These are phyloP conservation scores for Ambrosia hybrid DNA, from an alignment of 140 eudicot genomes.

Conservation along the genomic window DNA sequence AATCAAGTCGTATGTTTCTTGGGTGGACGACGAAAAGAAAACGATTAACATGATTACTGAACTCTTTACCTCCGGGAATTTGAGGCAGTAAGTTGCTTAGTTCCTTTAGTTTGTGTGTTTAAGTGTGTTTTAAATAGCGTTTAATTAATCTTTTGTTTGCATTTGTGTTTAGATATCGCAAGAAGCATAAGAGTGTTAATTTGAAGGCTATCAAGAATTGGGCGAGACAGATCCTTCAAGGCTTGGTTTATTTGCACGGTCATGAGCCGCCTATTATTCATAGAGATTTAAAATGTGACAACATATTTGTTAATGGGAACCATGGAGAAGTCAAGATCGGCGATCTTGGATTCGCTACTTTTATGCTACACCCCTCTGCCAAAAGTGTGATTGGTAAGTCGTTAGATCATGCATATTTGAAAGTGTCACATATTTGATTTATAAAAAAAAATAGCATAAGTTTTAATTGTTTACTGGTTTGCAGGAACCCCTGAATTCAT, in stretches of 20 bases:
- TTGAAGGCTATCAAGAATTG: too few relatives aligned
- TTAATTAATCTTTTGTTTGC: not conserved
- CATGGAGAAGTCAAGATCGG: too few relatives aligned
- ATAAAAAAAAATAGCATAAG: not conserved
- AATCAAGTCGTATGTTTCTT: too few relatives aligned
- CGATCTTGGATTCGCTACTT: slow-evolving; percentile 44
- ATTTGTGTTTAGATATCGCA: slow-evolving; percentile 29
- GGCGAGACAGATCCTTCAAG: too few relatives aligned
- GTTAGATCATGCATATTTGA: not conserved
- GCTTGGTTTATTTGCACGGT: too few relatives aligned
- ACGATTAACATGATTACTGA: too few relatives aligned
- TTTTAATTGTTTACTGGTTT: not conserved
- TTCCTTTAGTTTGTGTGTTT: too few relatives aligned
- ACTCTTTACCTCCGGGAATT: slow-evolving; percentile 50
- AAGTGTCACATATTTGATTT: not conserved
- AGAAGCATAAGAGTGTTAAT: slow-evolving; percentile 40
- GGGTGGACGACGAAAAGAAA: too few relatives aligned
- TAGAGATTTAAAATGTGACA: too few relatives aligned
- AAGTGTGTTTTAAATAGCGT: not conserved
- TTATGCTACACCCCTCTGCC: slow-evolving; percentile 30
- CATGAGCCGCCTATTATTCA: too few relatives aligned
- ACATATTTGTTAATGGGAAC: too few relatives aligned
- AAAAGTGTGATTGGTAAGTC: slow-evolving; percentile 30
- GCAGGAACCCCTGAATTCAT: slow-evolving; percentile 44
- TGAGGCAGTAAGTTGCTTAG: slow-evolving; percentile 43